Evolutionary conservation across 768 basidiomycete genomes (phyloP).

Genomic region (Termitomyces sp.): DNA sequence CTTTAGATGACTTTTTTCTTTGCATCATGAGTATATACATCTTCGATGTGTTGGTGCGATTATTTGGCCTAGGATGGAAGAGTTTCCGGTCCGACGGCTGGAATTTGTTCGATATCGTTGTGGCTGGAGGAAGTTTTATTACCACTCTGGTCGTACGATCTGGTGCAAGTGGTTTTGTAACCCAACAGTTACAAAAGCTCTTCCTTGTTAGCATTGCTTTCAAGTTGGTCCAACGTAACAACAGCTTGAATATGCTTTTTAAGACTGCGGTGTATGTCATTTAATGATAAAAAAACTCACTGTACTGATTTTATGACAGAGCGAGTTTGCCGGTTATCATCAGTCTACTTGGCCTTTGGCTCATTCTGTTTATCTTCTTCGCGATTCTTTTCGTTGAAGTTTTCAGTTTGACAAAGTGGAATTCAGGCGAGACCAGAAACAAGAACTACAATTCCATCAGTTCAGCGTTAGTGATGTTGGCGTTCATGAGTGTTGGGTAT

Average conservation of each 20-base stretch:
- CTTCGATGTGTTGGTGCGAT: slow-evolving; percentile 72
- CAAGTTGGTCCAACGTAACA: slow-evolving; percentile 88
- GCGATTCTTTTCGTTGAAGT: slow-evolving; percentile 86
- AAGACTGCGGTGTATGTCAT: slow-evolving; percentile 86
- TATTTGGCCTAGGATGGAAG: slow-evolving; percentile 77
- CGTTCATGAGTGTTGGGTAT: slow-evolving; percentile 91
- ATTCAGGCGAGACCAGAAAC: slow-evolving; percentile 56
- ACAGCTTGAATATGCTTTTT: slow-evolving; percentile 90
- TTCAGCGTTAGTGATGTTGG: slow-evolving; percentile 80
- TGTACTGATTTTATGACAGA: slow-evolving; percentile 31
- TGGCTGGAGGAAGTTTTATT: slow-evolving; percentile 75
- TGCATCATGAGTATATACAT: slow-evolving; percentile 66
- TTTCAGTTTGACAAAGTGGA: slow-evolving; percentile 88
- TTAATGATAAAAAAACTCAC: background rate
- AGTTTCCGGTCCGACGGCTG: slow-evolving; percentile 90
- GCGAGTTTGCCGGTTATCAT: slow-evolving; percentile 84
- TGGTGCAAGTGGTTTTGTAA: slow-evolving; percentile 40
- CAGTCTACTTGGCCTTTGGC: slow-evolving; percentile 82
- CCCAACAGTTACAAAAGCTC: slow-evolving; percentile 76
- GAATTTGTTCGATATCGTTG: slow-evolving; percentile 87
- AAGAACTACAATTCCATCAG: slow-evolving; percentile 80
- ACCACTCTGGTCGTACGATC: slow-evolving; percentile 75
- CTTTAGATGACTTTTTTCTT: slow-evolving; percentile 75
- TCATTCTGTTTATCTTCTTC: slow-evolving; percentile 88
- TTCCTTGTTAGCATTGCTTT: slow-evolving; percentile 92